Evolutionary conservation across 805 yeast genomes (phyloP).

Genomic region (Myxozyma lipomycoides): DNA sequence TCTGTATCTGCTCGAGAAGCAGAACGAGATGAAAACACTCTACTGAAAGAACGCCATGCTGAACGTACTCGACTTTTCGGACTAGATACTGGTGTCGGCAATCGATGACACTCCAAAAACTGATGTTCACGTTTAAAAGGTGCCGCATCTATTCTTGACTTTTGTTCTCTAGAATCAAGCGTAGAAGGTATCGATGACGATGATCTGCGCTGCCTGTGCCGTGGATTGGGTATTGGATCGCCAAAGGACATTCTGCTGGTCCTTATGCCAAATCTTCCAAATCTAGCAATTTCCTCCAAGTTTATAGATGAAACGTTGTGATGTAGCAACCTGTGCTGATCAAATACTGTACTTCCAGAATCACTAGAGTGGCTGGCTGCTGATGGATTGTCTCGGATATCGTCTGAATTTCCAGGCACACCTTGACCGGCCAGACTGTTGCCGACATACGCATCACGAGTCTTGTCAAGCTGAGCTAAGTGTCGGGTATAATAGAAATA

Average conservation of each 20-base stretch:
- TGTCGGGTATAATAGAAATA: conserved; percentile 19
- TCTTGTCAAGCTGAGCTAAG: background rate
- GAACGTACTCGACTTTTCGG: background rate
- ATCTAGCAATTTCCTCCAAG: conserved; percentile 12
- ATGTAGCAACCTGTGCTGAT: conserved; percentile 1
- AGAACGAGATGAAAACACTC: background rate
- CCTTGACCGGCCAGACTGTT: conserved; percentile 9
- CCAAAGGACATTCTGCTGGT: background rate
- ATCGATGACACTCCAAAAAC: no score
- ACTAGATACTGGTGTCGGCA: background rate
- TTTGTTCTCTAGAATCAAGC: background rate
- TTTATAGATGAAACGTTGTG: conserved; percentile 24
- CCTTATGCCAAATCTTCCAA: conserved; percentile 12
- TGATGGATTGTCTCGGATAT: background rate
- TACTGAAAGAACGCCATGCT: background rate
- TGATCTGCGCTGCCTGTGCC: no score
- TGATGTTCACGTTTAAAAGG: background rate
- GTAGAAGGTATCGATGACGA: background rate
- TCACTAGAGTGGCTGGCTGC: no score
- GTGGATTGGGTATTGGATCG: background rate
- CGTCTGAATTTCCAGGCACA: no score
- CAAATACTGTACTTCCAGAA: conserved; percentile 9
- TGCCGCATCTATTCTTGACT: background rate
- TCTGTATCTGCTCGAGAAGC: background rate
- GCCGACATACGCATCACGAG: conserved; percentile 10